phyloP scores from a whole-genome alignment of 2,329 filamentous ascomycete species.

The Dissoconium aciculare region DNA sequence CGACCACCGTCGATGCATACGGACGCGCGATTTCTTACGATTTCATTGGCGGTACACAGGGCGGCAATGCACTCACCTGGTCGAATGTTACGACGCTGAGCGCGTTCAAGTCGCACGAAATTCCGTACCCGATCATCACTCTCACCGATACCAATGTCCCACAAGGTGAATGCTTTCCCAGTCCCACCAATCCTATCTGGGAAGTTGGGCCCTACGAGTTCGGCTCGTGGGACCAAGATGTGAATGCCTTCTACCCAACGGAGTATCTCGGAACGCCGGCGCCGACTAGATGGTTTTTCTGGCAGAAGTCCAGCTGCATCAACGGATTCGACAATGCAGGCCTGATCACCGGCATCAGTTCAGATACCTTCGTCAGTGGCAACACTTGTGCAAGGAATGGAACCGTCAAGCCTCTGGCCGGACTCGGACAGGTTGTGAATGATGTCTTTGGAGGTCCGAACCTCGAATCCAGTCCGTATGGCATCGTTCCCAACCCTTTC shows the following conservation, averaged over 20 bases:
- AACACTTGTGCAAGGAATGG: constrained; percentile 4
- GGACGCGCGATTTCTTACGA: constrained; percentile 6
- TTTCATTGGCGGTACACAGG: constrained; percentile 4
- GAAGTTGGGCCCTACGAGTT: constrained; percentile 8
- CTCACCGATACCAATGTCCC: constrained; percentile 6
- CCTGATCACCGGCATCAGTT: constrained; percentile 8
- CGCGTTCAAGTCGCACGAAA: constrained; percentile 6
- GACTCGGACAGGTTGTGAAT: constrained; percentile 2
- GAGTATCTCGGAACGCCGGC: constrained; percentile 7
- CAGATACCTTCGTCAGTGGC: constrained; percentile 7
- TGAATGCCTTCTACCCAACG: constrained; percentile 8
- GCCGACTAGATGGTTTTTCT: neutral
- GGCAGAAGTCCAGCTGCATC: constrained; percentile 3
- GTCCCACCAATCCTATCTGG: constrained; percentile 6
- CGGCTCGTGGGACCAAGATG: constrained; percentile 6
- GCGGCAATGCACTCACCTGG: constrained; percentile 3
- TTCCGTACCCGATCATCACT: constrained; percentile 9
- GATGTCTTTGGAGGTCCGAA: constrained; percentile 2
- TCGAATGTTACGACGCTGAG: constrained; percentile 1
- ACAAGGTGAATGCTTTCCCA: constrained; percentile 5
- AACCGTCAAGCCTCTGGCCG: constrained; percentile 5
- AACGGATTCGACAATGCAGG: constrained; percentile 8
- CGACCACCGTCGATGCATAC: constrained; percentile 8
- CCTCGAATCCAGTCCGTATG: constrained; percentile 6
- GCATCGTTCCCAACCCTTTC: constrained; percentile 9